Evolutionary conservation across 176 grass and related monocot genomes (phyloP), one percentile per base, ranked within the genome.

Genomic region (Carex littledalei): DNA sequence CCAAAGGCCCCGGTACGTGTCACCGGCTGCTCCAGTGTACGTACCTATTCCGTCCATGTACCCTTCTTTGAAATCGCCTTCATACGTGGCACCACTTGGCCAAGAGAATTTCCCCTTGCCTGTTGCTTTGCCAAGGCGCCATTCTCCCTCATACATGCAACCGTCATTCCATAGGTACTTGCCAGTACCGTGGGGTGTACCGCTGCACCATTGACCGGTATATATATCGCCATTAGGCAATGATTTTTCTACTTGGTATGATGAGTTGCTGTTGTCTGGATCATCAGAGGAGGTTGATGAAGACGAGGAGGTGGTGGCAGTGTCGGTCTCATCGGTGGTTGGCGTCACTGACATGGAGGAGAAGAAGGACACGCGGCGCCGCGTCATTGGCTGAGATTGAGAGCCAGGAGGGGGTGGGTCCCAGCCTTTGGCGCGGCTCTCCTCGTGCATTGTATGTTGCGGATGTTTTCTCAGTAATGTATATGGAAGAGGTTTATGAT

Each of bases 61-160:
- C 32, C 90, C 94, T 62, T 87, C 87, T 14, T 88, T 78, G 89
- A 97, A 92, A 86, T 94, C 91, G 14, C 94, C 94, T 84, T 97
- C 94, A 87, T 97, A 97, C 62, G 94, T 94, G 73, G 94, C 90
- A 13, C 91, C 88, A 18, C 90, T 92, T 3, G 91, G 90, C 94
- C 94, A 97, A 5, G 94, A 94, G 79, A 97, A 97, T 53, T 89
- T 86, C 20, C 94, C 91, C 26, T 84, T 89, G 6, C 91, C 94
- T 9, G 86, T 92, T 52, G 88, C 85, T 85, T 92, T 92, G 53
- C 94, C 94, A 2, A 83, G 83, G 22, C 86, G 86, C 94, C 94
- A 97, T 62, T 92, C 91, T 17, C 94, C 94, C 85, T 97, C 91
- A 79, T 97, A 97, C 91, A 97, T 94, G 82, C 94, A 94, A 1